phyloP scores from a whole-genome alignment of 148 eudicot genomes.

The Salicornia ramosissima region DNA sequence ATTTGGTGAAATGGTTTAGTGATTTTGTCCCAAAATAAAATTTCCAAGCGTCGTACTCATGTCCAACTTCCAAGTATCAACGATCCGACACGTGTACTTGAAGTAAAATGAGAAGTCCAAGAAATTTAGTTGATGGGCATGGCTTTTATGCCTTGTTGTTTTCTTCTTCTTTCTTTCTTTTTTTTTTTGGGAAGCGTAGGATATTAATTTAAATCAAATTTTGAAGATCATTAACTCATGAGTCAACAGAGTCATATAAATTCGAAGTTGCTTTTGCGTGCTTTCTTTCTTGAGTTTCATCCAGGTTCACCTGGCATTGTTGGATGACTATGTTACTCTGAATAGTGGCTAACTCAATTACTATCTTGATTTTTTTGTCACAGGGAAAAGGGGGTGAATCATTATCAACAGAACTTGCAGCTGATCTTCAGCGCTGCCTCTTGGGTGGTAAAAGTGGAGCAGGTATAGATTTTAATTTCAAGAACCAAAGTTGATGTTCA shows the following conservation, averaged over 20 bases:
- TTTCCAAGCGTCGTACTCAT: no score
- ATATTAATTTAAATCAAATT: not conserved
- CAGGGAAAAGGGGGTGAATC: conserved; percentile 99
- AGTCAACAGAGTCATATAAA: no score
- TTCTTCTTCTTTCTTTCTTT: not conserved
- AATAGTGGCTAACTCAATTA: not conserved
- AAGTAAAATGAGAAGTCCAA: no score
- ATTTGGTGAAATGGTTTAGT: no score
- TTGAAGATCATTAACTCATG: no score
- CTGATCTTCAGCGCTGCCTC: conserved; percentile 68
- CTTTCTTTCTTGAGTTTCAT: not conserved
- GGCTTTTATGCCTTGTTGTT: not conserved
- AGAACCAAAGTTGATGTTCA: not conserved
- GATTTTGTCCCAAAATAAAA: no score
- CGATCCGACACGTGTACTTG: no score
- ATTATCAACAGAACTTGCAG: conserved; percentile 66
- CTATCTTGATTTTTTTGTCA: not conserved
- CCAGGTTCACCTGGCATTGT: not conserved
- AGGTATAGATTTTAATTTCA: conserved; percentile 11
- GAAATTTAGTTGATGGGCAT: no score
- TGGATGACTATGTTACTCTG: not conserved
- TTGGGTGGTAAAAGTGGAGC: conserved; percentile 49
- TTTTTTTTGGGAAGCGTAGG: not conserved
- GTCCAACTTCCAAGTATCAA: no score
- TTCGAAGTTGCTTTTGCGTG: not conserved